Evolutionary conservation across 768 basidiomycete genomes (phyloP).

Genomic region (Cantharellus cinnabarinus): DNA sequence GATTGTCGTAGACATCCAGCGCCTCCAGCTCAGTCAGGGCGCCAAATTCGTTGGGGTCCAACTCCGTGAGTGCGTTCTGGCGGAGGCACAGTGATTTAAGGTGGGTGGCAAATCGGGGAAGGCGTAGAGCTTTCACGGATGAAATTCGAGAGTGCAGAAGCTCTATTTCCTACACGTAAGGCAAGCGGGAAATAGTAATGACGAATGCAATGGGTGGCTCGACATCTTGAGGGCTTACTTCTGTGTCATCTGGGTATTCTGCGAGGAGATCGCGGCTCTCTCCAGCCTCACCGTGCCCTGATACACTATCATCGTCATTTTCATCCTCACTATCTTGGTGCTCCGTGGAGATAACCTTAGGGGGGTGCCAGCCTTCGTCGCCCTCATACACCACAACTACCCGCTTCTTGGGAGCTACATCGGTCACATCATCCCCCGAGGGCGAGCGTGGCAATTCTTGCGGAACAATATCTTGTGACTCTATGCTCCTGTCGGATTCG

Average conservation of each 20-base stretch:
- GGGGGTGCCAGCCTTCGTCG: conserved; percentile 10
- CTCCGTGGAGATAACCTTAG: conserved; percentile 4
- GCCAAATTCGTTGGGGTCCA: conserved; percentile 55
- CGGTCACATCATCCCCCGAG: conserved; percentile 5
- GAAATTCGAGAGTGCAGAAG: conserved; percentile 61
- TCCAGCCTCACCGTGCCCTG: background rate
- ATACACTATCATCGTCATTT: conserved; percentile 11
- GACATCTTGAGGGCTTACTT: conserved; percentile 27
- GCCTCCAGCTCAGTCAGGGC: conserved; percentile 57
- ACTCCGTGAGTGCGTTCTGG: conserved; percentile 57
- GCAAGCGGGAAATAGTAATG: conserved; percentile 7
- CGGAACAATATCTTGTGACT: background rate
- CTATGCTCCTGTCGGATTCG: too few relatives aligned
- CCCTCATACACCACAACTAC: conserved; percentile 14
- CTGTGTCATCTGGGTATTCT: conserved; percentile 67
- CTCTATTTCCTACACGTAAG: conserved; percentile 49
- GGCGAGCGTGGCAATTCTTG: conserved; percentile 9
- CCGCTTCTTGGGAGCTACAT: conserved; percentile 8
- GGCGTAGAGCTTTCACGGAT: conserved; percentile 31
- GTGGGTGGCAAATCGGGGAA: conserved; percentile 43
- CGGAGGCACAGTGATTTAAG: conserved; percentile 63
- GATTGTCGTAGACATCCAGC: conserved; percentile 91
- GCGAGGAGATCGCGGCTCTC: conserved; percentile 36
- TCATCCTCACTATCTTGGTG: conserved; percentile 5
- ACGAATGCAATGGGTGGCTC: background rate